Evolutionary conservation across 164 flowering plant genomes (phyloP), one percentile per base, ranked within the genome.

Genomic region (Dillenia suffruticosa): DNA sequence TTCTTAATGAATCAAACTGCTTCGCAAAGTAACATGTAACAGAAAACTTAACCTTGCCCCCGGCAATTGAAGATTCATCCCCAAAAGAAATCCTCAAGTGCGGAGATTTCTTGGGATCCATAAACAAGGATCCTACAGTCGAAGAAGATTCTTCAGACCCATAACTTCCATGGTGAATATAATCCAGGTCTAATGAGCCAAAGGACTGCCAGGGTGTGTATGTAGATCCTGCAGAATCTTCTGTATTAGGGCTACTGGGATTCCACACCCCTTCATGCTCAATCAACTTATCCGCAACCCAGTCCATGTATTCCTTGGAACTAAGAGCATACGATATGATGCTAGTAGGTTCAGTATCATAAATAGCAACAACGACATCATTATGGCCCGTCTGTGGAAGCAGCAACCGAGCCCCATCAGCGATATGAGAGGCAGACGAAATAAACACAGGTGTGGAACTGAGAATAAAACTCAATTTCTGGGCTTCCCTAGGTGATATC

Each of bases 301-400:
- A 82, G 51, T 83, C 82, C 49, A 84, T 77, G 61, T 90, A 78
- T 43, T 95, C 88, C 70, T 79, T 87, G 59, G 90, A 88, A 67
- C 82, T 79, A 45, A 95, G 91, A 43, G 97, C 96, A 78, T 88
- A 90, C 0, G 99, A 80, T 66, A 95, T 84, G 46, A 95, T 72
- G 77, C 99, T 90, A 45, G 95, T 78, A 45, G 94, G 98, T 64
- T 95, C 99, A 65, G 82, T 69, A 60, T 92, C 99, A 76, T 87
- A 90, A 55, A 95, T 97, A 68, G 95, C 90, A 73, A 92, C 72
- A 59, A 83, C 89, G 48, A 89, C 56, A 59, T 86, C 76, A 56
- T 57, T 66, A 12, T 66, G 70, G 17, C 85, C 82, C 13, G 74
- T 65, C 53, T 79, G 82, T 15, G 89, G 85, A 64, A 84, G 82